phyloP scores from a whole-genome alignment of 2,329 filamentous ascomycete species.

The Arachnomyces sp. region DNA sequence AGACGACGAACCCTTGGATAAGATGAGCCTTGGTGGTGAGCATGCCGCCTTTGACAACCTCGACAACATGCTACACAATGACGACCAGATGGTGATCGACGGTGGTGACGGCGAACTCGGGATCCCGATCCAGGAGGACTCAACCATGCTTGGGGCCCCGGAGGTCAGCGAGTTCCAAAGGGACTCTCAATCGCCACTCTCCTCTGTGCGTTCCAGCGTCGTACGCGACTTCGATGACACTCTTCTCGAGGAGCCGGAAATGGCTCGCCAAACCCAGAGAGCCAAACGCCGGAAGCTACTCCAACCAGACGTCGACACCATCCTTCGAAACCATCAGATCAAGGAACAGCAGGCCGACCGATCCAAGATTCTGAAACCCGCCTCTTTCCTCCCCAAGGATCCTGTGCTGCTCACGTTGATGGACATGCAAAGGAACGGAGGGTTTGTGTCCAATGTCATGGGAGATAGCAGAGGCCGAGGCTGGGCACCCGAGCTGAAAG shows the following conservation, averaged over 20 bases:
- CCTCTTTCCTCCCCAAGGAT: slow-evolving; percentile 77
- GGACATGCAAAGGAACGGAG: slow-evolving; percentile 84
- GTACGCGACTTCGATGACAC: slow-evolving; percentile 54
- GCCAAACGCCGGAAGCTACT: slow-evolving; percentile 75
- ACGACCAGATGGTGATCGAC: slow-evolving; percentile 46
- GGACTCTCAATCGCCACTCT: slow-evolving; percentile 46
- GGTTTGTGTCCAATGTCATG: slow-evolving; percentile 80
- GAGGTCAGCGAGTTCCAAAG: slow-evolving; percentile 27
- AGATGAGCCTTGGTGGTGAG: slow-evolving; percentile 27
- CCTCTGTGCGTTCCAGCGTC: slow-evolving; percentile 43
- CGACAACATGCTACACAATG: slow-evolving; percentile 46
- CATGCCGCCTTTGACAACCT: slow-evolving; percentile 44
- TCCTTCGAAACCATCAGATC: slow-evolving; percentile 67
- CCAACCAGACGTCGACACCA: slow-evolving; percentile 70
- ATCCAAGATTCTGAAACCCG: slow-evolving; percentile 74
- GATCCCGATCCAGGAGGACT: slow-evolving; percentile 52
- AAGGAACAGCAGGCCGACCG: slow-evolving; percentile 79
- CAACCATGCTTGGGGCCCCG: slow-evolving; percentile 20
- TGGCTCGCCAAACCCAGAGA: slow-evolving; percentile 58
- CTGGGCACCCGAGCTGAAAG: slow-evolving; percentile 88
- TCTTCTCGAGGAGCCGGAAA: slow-evolving; percentile 46
- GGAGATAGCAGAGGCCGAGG: slow-evolving; percentile 66
- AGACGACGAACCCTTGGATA: slow-evolving; percentile 36
- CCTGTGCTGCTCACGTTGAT: slow-evolving; percentile 78
- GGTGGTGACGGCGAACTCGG: slow-evolving; percentile 46